phyloP scores from a whole-genome alignment of 805 yeast genomes.

The Wickerhamomyces canadensis region DNA sequence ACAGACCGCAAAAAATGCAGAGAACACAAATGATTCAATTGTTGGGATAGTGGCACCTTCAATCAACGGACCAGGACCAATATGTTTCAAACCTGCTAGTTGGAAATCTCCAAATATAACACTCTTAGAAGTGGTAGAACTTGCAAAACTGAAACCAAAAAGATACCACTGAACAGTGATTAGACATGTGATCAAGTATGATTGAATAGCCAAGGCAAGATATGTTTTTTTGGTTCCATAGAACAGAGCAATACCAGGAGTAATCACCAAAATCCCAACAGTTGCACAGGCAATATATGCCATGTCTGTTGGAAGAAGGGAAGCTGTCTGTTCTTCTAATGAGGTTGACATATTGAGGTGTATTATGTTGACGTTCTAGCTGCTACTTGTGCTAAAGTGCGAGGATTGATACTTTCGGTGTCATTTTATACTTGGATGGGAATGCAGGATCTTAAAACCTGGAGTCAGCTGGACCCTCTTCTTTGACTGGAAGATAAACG shows the following conservation, averaged over 20 bases:
- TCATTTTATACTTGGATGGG: too few relatives aligned
- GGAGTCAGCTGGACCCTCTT: too few relatives aligned
- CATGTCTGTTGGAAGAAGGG: constrained; percentile 40
- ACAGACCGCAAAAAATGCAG: constrained; percentile 84
- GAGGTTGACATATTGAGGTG: constrained; percentile 9
- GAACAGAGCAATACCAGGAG: constrained; percentile 89
- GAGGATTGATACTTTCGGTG: too few relatives aligned
- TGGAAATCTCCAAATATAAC: constrained; percentile 80
- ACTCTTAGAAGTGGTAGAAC: constrained; percentile 58
- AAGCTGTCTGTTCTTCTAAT: constrained; percentile 30
- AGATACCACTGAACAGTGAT: constrained; percentile 89
- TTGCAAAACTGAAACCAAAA: constrained; percentile 93
- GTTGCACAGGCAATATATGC: constrained; percentile 35
- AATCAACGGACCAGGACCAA: constrained; percentile 66
- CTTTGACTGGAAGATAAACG: too few relatives aligned
- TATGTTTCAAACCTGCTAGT: constrained; percentile 70
- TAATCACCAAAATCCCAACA: constrained; percentile 61
- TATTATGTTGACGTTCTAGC: not conserved
- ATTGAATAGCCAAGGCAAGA: constrained; percentile 72
- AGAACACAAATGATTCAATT: constrained; percentile 63
- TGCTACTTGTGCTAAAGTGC: too few relatives aligned
- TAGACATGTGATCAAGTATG: constrained; percentile 63
- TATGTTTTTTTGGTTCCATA: constrained; percentile 89
- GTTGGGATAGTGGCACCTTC: constrained; percentile 51
- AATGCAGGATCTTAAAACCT: too few relatives aligned